A percentile compares a stretch with the other conserved stretches of the same genome.
phyloP scores from a whole-genome alignment of 371 early-diverging fungal species.

The Coemansia sp. region DNA sequence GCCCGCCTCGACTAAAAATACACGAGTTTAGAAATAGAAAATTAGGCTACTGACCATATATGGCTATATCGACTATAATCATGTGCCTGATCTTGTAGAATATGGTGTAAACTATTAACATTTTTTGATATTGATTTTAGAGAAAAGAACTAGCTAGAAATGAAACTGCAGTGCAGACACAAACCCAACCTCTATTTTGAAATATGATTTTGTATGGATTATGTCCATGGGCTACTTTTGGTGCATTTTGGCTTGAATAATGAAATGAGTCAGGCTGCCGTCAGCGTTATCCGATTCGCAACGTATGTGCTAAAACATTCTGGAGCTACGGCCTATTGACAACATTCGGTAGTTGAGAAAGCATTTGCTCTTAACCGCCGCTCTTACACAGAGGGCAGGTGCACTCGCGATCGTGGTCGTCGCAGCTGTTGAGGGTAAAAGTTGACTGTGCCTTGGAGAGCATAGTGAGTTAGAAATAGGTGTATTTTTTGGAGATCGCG shows the following conservation, averaged over 20 bases:
- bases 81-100: no score
- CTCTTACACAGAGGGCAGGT: conserved; percentile 18
- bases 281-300: not conserved
- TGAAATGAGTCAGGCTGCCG: not conserved
- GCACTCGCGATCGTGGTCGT: conserved; percentile 21
- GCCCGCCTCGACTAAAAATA: no score
- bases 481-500: conserved; percentile 3
- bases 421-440: not conserved
- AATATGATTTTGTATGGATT: not conserved
- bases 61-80: no score
- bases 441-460: conserved; percentile 4
- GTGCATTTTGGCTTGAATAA: not conserved
- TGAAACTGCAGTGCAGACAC: not conserved
- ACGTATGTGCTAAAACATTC: not conserved
- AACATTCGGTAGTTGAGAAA: not conserved
- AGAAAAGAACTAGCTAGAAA: not conserved
- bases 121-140: not conserved
- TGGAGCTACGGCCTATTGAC: not conserved
- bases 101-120: not conserved
- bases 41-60: no score
- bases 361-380: not conserved
- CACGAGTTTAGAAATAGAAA: no score
- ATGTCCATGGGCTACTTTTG: not conserved
- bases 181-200: not conserved
- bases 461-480: not conserved